Evolutionary conservation across 1,139 yeast genomes (phyloP).

Genomic region (Geotrichum restrictum): DNA sequence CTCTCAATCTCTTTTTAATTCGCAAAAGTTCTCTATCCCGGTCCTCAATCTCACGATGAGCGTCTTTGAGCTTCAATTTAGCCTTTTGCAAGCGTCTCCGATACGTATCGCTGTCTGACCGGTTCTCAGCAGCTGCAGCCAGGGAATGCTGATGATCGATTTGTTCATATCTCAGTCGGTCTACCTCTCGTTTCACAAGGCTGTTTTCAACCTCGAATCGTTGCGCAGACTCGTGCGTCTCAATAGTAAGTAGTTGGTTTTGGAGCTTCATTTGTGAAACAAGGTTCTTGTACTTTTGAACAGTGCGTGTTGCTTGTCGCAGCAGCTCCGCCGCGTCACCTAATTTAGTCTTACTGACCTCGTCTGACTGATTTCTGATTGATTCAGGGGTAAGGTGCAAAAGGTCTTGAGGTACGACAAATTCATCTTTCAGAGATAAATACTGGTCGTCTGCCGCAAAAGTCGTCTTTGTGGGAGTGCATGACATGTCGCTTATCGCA

Average conservation of each 20-base stretch:
- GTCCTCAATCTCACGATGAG: conserved; percentile 42
- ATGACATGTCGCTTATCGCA: neutral
- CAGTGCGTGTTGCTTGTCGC: conserved; percentile 1
- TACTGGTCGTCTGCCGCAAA: neutral
- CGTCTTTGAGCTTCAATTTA: conserved; percentile 44
- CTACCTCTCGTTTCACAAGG: conserved; percentile 48
- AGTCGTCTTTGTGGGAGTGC: neutral
- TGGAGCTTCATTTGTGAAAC: conserved; percentile 39
- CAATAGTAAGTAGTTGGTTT: conserved; percentile 41
- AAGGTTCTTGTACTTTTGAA: conserved; percentile 22
- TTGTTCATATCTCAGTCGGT: conserved; percentile 43
- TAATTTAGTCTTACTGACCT: neutral
- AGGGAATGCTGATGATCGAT: conserved; percentile 23
- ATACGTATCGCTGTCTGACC: conserved; percentile 31
- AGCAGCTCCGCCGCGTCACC: conserved; percentile 3
- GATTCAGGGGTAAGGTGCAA: neutral
- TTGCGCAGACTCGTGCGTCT: conserved; percentile 41
- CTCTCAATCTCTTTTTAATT: conserved; percentile 31
- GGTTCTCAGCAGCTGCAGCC: conserved; percentile 20
- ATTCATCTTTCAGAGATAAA: neutral
- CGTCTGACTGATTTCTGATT: neutral
- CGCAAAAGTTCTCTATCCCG: conserved; percentile 42
- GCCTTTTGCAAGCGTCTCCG: conserved; percentile 42
- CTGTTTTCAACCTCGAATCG: conserved; percentile 48
- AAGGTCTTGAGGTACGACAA: neutral